A percentile compares a stretch with the other conserved stretches of the same genome.
Evolutionary conservation across 306 rosid genomes (phyloP).

Genomic region (Echinosophora koreensis): DNA sequence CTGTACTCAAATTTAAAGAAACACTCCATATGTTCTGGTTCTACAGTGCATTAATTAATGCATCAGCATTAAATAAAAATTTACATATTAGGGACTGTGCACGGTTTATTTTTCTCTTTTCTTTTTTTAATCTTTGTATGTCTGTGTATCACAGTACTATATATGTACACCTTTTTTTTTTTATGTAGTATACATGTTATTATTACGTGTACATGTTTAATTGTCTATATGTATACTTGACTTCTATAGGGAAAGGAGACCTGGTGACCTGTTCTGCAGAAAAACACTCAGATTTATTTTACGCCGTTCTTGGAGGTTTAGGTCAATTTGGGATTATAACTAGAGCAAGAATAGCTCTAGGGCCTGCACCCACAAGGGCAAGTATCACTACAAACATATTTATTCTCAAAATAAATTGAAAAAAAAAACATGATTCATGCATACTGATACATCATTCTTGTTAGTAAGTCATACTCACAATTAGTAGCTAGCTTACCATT

Average conservation of each 20-base stretch:
- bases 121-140: too few species aligned
- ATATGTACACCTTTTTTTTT: too few species aligned
- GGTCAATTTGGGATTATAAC: conserved; percentile 93
- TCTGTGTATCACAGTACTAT: too few species aligned
- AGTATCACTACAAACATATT: background rate
- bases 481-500: conserved; percentile 9
- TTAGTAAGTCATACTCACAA: background rate
- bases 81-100: too few species aligned
- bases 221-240: background rate
- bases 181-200: background rate
- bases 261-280: conserved; percentile 66
- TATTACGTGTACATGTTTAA: background rate
- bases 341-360: conserved; percentile 84
- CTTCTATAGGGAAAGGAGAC: conserved; percentile 71
- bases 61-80: too few species aligned
- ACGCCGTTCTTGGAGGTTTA: conserved; percentile 84
- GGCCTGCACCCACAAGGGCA: conserved; percentile 74
- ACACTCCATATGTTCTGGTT: background rate
- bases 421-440: conserved; percentile 1
- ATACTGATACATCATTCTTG: background rate
- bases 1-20: background rate
- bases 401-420: background rate
- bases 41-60: too few species aligned
- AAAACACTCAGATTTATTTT: conserved; percentile 63
- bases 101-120: too few species aligned